Conservation (phyloP, 1,284 basidiomycete species). For the Cutaneotrichosporon cavernicola region DNA sequence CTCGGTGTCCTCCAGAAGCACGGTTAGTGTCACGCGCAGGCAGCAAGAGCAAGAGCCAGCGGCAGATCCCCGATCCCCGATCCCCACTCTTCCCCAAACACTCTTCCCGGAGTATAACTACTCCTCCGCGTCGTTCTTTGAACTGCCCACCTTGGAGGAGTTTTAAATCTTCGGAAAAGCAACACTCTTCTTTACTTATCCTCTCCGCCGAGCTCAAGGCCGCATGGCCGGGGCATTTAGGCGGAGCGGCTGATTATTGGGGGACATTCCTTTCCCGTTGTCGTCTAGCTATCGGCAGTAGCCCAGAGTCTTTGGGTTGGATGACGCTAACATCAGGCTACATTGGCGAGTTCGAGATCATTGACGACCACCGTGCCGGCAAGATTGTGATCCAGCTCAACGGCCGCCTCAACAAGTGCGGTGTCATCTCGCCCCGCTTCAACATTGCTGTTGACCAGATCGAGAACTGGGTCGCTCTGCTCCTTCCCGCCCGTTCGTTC, state of each 20-base stretch:
- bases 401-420: constrained; percentile 96
- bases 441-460: constrained; percentile 89
- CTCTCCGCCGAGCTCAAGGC: constrained; percentile 42
- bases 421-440: constrained; percentile 98
- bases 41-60: not conserved
- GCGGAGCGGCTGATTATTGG: constrained; percentile 41
- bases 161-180: constrained; percentile 55
- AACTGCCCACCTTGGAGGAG: constrained; percentile 48
- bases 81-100: constrained; percentile 38
- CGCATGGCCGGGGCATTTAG: constrained; percentile 46
- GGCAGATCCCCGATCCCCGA: constrained; percentile 13
- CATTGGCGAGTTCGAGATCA: constrained; percentile 98
- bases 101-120: constrained; percentile 53
- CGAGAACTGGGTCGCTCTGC: constrained; percentile 70
- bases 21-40: constrained; percentile 61
- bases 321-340: constrained; percentile 64
- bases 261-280: constrained; percentile 32
- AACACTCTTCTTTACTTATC: constrained; percentile 36
- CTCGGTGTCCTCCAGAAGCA: constrained; percentile 96
- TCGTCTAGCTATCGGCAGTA: not conserved
- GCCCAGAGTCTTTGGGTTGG: not conserved
- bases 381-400: constrained; percentile 99
- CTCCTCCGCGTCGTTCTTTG: constrained; percentile 40
- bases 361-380: constrained; percentile 98
- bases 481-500: constrained; percentile 92